phyloP scores from a whole-genome alignment of 441 rosid species.

The Theobroma grandiflorum region DNA sequence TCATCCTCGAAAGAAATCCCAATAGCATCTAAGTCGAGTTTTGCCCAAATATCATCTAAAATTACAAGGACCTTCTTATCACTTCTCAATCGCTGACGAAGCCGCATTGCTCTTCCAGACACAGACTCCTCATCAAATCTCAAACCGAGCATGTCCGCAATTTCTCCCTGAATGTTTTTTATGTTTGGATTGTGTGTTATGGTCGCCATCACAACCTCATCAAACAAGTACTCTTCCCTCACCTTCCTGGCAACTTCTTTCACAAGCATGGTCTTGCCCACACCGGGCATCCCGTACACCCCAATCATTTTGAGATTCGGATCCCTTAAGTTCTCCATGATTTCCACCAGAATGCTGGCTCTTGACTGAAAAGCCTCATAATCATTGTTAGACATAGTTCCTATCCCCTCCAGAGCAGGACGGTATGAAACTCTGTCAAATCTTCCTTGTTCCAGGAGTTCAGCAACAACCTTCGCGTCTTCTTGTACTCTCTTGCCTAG shows the following conservation, averaged over 20 bases:
- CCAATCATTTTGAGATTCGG: not conserved
- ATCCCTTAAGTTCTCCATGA: not conserved
- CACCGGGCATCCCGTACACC: not conserved
- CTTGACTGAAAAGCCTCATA: too few relatives aligned
- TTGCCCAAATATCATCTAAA: slow-evolving; percentile 1
- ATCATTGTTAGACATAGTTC: too few relatives aligned
- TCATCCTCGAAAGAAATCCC: slow-evolving; percentile 30
- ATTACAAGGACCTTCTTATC: not conserved
- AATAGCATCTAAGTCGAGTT: not conserved
- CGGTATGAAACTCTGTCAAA: too few relatives aligned
- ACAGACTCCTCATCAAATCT: not conserved
- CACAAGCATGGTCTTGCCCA: not conserved
- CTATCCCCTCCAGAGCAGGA: too few relatives aligned
- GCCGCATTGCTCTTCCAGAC: not conserved
- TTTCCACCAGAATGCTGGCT: too few relatives aligned
- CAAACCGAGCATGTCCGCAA: not conserved
- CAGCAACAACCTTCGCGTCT: not conserved
- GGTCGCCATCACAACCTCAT: not conserved
- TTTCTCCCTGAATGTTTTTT: not conserved
- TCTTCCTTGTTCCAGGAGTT: too few relatives aligned
- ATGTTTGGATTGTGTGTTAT: not conserved
- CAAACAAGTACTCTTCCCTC: not conserved
- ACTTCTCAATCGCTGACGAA: not conserved
- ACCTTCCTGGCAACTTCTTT: not conserved
- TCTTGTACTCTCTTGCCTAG: not conserved